These are phyloP conservation scores for Clarireedia monteithiana DNA, from an alignment of 2,329 filamentous ascomycete species.

Conservation along the genomic window DNA sequence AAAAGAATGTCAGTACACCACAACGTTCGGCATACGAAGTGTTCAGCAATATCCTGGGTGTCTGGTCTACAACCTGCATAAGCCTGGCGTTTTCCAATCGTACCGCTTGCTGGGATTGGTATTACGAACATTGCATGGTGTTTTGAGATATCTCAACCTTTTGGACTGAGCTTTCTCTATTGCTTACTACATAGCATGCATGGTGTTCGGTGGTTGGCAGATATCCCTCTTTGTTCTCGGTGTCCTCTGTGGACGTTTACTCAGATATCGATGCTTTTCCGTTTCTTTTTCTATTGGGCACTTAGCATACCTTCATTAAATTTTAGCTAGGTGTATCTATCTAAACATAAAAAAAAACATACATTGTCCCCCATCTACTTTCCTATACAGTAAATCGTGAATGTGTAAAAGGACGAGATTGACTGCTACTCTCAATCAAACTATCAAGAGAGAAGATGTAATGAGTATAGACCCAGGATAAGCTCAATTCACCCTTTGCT, in stretches of 20 bases:
- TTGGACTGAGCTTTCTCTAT: too few relatives aligned
- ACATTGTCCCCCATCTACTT: not conserved
- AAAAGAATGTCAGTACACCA: not conserved
- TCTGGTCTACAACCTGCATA: not conserved
- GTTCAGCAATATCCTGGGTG: not conserved
- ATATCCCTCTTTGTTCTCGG: not conserved
- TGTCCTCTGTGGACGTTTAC: too few relatives aligned
- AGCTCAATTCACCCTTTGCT: too few relatives aligned
- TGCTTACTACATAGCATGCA: too few relatives aligned
- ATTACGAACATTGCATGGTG: not conserved
- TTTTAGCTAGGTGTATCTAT: not conserved
- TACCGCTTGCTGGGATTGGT: not conserved
- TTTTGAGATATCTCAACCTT: not conserved
- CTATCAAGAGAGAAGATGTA: too few relatives aligned
- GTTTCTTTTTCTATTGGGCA: not conserved
- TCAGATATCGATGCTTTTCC: not conserved
- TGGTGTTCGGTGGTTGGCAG: not conserved
- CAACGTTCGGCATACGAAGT: not conserved
- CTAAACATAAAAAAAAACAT: not conserved
- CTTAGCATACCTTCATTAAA: not conserved
- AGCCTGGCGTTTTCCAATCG: not conserved
- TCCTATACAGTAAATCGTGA: too few relatives aligned
- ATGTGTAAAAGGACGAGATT: too few relatives aligned
- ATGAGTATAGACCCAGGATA: too few relatives aligned
- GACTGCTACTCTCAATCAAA: too few relatives aligned